phyloP scores from a whole-genome alignment of 305 asterid genomes.

The Fraxinus xanthoxyloides region DNA sequence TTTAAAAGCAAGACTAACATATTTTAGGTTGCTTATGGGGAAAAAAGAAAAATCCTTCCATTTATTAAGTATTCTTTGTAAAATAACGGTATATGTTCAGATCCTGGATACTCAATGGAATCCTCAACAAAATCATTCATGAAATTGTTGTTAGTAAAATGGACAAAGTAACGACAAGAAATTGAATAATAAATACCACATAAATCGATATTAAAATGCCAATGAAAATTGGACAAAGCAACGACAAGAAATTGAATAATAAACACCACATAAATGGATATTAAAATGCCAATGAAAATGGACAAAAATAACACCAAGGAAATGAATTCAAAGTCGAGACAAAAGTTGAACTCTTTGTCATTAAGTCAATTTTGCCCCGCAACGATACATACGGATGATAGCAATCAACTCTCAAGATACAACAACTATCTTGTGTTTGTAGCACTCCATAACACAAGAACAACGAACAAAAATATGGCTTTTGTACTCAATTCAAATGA shows the following conservation, averaged over 20 bases:
- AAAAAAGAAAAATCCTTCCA: background rate
- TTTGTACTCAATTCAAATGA: background rate
- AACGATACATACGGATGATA: background rate
- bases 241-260: background rate
- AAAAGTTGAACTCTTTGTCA: background rate
- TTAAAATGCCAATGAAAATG: background rate
- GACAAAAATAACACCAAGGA: background rate
- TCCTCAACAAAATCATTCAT: background rate
- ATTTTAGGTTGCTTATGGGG: background rate
- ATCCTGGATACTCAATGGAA: background rate
- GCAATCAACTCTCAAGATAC: background rate
- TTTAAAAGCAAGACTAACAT: background rate
- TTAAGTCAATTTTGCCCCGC: background rate
- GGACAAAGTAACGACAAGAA: no score
- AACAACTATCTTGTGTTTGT: background rate
- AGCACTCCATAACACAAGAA: background rate
- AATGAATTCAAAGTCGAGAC: background rate
- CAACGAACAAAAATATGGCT: background rate
- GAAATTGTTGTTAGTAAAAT: background rate
- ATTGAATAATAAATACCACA: no score
- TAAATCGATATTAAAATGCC: no score
- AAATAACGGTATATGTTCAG: background rate
- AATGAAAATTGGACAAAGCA: no score
- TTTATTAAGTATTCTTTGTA: background rate
- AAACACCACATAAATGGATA: background rate